Evolutionary conservation across 176 grass and related monocot genomes (phyloP).

Genomic region (Carex pumila): DNA sequence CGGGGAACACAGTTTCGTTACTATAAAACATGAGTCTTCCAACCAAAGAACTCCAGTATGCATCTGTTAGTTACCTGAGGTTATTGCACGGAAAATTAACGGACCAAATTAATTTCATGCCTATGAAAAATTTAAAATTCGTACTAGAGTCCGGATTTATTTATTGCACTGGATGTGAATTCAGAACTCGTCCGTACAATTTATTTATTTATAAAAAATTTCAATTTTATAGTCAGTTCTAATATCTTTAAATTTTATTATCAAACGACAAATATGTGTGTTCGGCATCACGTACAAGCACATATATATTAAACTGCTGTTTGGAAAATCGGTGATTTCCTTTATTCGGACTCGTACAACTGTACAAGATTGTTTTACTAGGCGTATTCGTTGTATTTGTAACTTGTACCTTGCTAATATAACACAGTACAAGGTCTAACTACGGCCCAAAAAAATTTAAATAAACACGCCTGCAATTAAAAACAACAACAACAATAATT

Average conservation of each 20-base stretch:
- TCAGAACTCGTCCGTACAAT: background rate
- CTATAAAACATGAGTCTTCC: no score
- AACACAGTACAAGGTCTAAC: background rate
- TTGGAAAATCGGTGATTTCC: no score
- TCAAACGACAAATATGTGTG: background rate
- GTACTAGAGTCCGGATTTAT: no score
- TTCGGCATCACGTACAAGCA: background rate
- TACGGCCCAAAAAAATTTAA: background rate
- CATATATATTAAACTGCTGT: background rate
- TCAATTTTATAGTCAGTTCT: background rate
- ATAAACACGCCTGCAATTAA: background rate
- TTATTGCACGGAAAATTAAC: no score
- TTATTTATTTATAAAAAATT: background rate
- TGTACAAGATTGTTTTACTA: background rate
- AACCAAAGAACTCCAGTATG: no score
- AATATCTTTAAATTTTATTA: background rate
- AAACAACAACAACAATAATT: background rate
- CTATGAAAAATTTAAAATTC: no score
- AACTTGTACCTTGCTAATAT: background rate
- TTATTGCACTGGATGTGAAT: no score
- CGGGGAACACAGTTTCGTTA: no score
- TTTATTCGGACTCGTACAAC: background rate
- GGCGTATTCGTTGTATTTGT: background rate
- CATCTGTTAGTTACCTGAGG: no score
- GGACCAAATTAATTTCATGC: no score